Evolutionary conservation across 176 grass and related monocot genomes (phyloP), one percentile per base, ranked within the genome.

Genomic region (Oryza meyeriana): DNA sequence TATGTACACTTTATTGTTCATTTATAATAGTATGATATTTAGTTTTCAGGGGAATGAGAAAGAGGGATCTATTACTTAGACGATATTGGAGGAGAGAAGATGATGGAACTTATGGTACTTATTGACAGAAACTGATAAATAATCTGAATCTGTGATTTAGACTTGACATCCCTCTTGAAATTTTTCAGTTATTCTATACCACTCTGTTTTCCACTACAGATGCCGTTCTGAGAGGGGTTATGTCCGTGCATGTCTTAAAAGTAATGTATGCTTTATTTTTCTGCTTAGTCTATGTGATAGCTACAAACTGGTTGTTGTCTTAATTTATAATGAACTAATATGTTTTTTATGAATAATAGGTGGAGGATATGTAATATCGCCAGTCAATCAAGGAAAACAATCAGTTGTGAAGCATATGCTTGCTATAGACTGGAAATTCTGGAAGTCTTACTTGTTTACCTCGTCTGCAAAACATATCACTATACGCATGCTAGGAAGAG

Each of bases 341-440:
- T 67, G 24, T 29, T 24, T 68, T 82, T 80, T 45, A 35, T 61
- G 24, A 55, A 76, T 88, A 80, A 81, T 84, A 99, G 97, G 93
- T 81, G 97, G 97, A 75, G 97, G 97, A 40, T 99, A 96, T 79
- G 93, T 99, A 63, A 99, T 96, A 94, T 90, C 89, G 68, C 93
- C 91, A 41, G 81, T 90, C 41, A 99, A 91, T 77, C 97, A 94
- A 85, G 97, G 97, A 71, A 95, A 89, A 79, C 79, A 92, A 80
- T 96, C 93, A 61, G 91, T 89, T 88, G 97, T 99, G 57, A 99
- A 96, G 62, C 97, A 99, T 86, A 99, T 99, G 93, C 89, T 99
- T 87, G 93, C 97, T 70, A 99, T 99, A 78, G 97, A 99, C 75
- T 99, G 97, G 93, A 99, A 96, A 88, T 90, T 96, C 79, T 99